Base-by-base conservation (phyloP, 768 basidiomycete species). In the Hypholoma fasciculare region DNA sequence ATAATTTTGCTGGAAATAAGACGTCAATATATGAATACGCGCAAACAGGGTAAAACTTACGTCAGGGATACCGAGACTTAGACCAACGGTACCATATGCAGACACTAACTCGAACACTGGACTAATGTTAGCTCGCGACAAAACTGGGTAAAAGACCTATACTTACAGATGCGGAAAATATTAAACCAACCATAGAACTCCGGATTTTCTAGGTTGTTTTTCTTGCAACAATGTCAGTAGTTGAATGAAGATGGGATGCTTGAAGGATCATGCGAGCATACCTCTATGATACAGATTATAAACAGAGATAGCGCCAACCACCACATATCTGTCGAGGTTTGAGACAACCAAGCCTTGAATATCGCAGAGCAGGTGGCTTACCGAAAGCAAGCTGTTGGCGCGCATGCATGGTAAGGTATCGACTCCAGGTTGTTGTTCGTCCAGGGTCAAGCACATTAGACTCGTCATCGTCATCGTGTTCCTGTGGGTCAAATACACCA, bases 211-310 rank as follows among this genome's bases (percentile, higher is more conserved):
- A 94, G 70, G 37, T 84, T 79, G 34, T 78, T 76, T 51, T 83
- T 80, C 90, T 92, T 61, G 13, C 42, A 14, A 58, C 23, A 4
- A 23, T 12, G 36, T 65, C 43, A 62, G 23, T 30, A 49, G n/a
- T 46, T n/a, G 6, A 16, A 12, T 42, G 40, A 1, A 14, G 13
- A 17, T 23, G 16, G n/a, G 30, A 30, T 4, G n/a, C n/a, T n/a
- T n/a, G n/a, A n/a, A n/a, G n/a, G n/a, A n/a, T n/a, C n/a, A n/a
- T n/a, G n/a, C n/a, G 26, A 16, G 62, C 81, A 58, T 60, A 92
- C 93, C 82, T 98, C 97, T 60, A 97, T 87, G 62, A 98, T 96
- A 69, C 96, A 98, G 40, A 98, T 78, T 1, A 97, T 71, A 73
- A 95, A 94, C 12, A 98, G 72, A 0, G 92, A 94, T 12, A 93